These are phyloP conservation scores for Cyberlindnera japonica DNA, from an alignment of 805 yeast genomes.

Conservation along the genomic window DNA sequence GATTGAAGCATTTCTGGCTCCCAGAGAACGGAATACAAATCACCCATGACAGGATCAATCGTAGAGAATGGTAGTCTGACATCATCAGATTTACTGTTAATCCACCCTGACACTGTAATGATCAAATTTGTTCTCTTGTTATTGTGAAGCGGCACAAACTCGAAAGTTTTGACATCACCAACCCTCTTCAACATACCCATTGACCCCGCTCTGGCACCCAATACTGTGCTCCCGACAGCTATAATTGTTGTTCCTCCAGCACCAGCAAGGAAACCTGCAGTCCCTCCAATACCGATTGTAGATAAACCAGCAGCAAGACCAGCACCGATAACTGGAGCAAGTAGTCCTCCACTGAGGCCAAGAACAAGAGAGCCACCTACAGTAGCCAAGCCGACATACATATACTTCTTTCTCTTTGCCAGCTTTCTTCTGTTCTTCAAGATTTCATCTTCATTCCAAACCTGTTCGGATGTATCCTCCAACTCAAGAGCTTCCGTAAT, in stretches of 20 bases:
- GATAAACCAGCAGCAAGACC: constrained; percentile 97
- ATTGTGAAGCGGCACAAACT: constrained; percentile 87
- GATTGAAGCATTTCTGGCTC: constrained; percentile 97
- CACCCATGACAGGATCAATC: constrained; percentile 97
- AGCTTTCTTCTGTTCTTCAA: constrained; percentile 68
- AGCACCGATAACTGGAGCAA: constrained; percentile 98
- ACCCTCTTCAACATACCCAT: constrained; percentile 81
- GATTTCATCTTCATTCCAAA: constrained; percentile 68
- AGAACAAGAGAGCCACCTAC: constrained; percentile 92
- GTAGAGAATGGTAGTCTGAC: constrained; percentile 94
- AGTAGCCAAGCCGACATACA: constrained; percentile 92
- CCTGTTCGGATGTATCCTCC: constrained; percentile 75
- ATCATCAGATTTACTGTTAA: constrained; percentile 93
- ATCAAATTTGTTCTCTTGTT: constrained; percentile 84
- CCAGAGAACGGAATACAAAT: constrained; percentile 86
- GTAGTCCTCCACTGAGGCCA: constrained; percentile 90
- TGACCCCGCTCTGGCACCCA: constrained; percentile 87
- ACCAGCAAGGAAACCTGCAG: constrained; percentile 89
- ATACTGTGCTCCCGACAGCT: constrained; percentile 84
- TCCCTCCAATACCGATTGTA: constrained; percentile 93
- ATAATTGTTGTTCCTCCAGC: constrained; percentile 95
- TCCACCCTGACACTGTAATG: constrained; percentile 95
- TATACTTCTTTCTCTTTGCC: constrained; percentile 62
- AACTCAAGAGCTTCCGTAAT: constrained; percentile 87
- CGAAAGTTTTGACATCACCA: constrained; percentile 92